Conservation (phyloP, 495 filamentous ascomycete species). For the Trypethelium eluteriae region DNA sequence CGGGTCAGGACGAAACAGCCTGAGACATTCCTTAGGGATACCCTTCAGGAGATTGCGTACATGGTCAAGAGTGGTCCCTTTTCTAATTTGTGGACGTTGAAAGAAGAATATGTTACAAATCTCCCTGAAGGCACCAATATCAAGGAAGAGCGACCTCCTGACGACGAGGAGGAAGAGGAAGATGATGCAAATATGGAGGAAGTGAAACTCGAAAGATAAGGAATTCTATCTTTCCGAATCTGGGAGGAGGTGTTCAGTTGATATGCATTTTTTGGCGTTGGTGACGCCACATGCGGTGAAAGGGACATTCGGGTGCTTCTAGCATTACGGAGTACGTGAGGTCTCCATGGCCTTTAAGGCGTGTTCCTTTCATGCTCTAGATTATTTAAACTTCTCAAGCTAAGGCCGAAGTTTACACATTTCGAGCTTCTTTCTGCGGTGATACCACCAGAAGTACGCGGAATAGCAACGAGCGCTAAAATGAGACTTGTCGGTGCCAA, state of each 20-base stretch:
- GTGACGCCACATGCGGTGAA: background rate
- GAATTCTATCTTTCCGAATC: background rate
- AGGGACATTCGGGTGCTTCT: background rate
- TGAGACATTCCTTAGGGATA: slow-evolving; percentile 82
- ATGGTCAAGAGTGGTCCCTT: slow-evolving; percentile 73
- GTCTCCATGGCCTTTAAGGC: background rate
- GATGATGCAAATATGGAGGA: slow-evolving; percentile 17
- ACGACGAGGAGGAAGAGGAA: slow-evolving; percentile 15
- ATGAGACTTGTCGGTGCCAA: no score
- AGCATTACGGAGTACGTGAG: background rate
- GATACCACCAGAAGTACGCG: no score
- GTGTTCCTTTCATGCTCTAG: no score
- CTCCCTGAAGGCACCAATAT: slow-evolving; percentile 37
- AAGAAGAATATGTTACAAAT: slow-evolving; percentile 58
- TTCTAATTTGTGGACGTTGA: slow-evolving; percentile 75
- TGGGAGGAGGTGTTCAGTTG: background rate
- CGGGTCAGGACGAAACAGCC: slow-evolving; percentile 68
- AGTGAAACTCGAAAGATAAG: background rate
- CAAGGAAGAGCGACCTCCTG: slow-evolving; percentile 14
- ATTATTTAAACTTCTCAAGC: no score
- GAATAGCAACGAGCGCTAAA: no score
- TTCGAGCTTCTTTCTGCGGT: no score
- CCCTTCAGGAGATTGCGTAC: slow-evolving; percentile 70
- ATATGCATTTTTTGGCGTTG: background rate
- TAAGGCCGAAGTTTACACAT: no score